Conservation (phyloP, 2,329 filamentous ascomycete species). For the Fusarium piperis region DNA sequence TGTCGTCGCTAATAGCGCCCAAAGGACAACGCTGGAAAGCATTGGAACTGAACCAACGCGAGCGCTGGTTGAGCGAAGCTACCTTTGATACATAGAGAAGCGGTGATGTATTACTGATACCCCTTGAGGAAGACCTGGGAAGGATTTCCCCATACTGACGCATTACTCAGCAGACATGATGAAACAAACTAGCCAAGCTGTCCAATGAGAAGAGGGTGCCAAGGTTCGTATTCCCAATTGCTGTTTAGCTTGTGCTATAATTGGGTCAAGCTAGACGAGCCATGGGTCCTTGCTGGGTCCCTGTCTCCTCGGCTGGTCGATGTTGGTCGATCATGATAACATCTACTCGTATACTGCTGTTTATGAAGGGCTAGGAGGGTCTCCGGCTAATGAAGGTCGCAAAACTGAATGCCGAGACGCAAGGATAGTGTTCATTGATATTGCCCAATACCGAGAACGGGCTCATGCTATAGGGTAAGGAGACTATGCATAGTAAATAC, state of each 20-base stretch:
- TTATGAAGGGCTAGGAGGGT: background rate
- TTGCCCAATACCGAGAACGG: background rate
- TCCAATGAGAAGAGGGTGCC: background rate
- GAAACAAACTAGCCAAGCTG: background rate
- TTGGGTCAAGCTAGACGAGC: background rate
- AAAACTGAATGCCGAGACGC: background rate
- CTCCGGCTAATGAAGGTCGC: background rate
- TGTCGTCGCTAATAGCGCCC: background rate
- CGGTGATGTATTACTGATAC: background rate
- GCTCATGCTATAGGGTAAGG: background rate
- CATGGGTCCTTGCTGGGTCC: background rate
- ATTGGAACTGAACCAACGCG: background rate
- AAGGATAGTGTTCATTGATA: background rate
- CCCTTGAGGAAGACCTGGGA: background rate
- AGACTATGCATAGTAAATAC: background rate
- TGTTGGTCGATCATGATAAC: background rate
- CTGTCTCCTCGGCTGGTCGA: background rate
- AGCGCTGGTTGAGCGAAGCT: background rate
- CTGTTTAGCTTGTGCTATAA: background rate
- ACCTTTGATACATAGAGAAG: background rate
- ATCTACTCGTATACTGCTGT: background rate
- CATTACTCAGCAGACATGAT: background rate
- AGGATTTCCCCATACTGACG: background rate
- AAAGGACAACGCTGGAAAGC: slow-evolving; percentile 6
- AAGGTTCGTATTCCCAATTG: background rate